Base-by-base conservation (phyloP, 805 yeast genomes). In the Starmerella vaccinii region DNA sequence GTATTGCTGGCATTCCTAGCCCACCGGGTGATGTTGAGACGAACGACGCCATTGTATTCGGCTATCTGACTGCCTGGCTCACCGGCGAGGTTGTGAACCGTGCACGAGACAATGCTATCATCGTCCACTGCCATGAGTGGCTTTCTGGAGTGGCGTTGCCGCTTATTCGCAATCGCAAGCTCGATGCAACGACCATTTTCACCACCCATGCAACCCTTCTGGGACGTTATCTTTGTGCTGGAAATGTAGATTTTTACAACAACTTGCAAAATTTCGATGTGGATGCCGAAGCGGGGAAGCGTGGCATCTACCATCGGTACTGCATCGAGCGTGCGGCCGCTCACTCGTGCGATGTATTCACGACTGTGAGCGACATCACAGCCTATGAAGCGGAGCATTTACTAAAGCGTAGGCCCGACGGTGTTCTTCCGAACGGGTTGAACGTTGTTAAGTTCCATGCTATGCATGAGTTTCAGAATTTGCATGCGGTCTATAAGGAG, bases 121-220 rank as follows among this genome's bases (percentile, higher is more conserved):
- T 90, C 54, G 81, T 92, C 50, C 98, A 90, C 65, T 89, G 84
- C 66, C 98, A 90, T 71, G 98, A 90, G 71, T 90, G 98, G 98
- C 76, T 90, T 52, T 97, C 98, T 1, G 97, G 97, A 60, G 88
- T 92, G 42, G 95, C 95, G 0, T 71, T 92, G 53, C 97, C 98
- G 0, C 72, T 90, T 51, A 88, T 96, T 66, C 75, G 95, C 62
- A 86, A 86, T 67, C 80, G 97, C 62, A 77, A 87, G 61, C 82
- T 90, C 52, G 98, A 90, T 63, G 88, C 87, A 53, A 87, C 95
- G 52, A 89, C 98, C 23, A 83, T 90, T 56, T 90, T 90, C 74
- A 90, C 98, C 35, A 90, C 98, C 21, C 98, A 90, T 68, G 98
- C 98, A 3, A 90, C 98, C 10, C 72, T 90, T 56, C 75, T 92